Conservation (phyloP, 441 rosid genomes). For the Gossypium gossypioides region DNA sequence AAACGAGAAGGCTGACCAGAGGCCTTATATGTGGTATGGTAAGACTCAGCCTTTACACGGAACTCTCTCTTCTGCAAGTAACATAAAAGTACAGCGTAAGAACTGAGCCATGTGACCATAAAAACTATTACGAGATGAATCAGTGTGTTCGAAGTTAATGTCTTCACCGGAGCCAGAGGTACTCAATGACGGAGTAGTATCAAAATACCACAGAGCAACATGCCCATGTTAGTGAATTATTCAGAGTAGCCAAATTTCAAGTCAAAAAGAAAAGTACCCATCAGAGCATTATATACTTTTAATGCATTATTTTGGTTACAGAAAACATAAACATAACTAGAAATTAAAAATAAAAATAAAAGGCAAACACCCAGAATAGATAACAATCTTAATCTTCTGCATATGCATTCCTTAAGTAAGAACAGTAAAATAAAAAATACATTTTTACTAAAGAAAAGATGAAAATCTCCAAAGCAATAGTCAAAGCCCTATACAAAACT, state of each 20-base stretch:
- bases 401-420: background rate
- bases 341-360: background rate
- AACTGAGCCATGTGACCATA: background rate
- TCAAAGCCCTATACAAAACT: slow-evolving; percentile 1
- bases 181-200: background rate
- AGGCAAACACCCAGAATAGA: background rate
- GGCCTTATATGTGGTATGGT: slow-evolving; percentile 19
- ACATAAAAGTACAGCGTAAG: slow-evolving; percentile 10
- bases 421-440: background rate
- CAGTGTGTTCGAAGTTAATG: background rate
- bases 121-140: background rate
- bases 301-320: background rate
- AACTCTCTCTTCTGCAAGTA: slow-evolving; percentile 38
- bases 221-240: background rate
- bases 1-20: slow-evolving; percentile 23
- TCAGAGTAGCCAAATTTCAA: background rate
- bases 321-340: background rate
- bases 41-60: slow-evolving; percentile 19
- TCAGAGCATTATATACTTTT: background rate
- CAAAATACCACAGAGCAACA: background rate
- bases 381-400: background rate
- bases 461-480: slow-evolving; percentile 1
- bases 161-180: background rate
- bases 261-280: background rate
- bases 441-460: background rate